Conservation (phyloP, 2,329 filamentous ascomycete species). For the Fusarium anguioides region DNA sequence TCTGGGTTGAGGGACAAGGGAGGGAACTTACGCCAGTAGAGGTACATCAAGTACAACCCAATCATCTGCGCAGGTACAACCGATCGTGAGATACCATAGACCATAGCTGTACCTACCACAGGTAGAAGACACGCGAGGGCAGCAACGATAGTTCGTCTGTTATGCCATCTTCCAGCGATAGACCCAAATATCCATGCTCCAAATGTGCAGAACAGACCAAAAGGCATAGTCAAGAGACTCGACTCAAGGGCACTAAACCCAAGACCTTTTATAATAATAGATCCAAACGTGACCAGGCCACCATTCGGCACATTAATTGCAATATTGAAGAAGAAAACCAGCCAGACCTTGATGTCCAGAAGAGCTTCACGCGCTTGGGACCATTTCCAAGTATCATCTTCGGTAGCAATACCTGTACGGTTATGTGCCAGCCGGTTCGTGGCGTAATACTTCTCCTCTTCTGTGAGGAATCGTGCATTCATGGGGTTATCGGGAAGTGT, state of each 20-base stretch:
- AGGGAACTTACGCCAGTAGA: no score
- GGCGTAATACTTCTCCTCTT: background rate
- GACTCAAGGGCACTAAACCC: conserved; percentile 48
- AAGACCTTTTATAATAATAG: background rate
- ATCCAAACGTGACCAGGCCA: background rate
- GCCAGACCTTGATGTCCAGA: background rate
- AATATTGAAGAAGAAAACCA: background rate
- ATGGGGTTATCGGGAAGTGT: background rate
- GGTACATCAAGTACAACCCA: no score
- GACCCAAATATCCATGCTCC: no score
- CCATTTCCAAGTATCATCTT: background rate
- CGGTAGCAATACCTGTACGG: background rate
- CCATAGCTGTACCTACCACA: no score
- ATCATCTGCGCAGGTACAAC: no score
- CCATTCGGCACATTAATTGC: background rate
- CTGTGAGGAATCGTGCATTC: background rate
- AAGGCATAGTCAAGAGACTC: conserved; percentile 60
- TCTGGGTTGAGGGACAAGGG: no score
- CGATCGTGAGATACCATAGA: no score
- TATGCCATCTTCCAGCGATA: no score
- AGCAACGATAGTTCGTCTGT: no score
- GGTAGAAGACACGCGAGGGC: no score
- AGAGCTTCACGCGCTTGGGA: background rate
- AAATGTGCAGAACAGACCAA: no score
- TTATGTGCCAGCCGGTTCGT: background rate